A percentile compares a stretch with the other conserved stretches of the same genome.
These are phyloP conservation scores for Ophiocordyceps robertsii DNA, from an alignment of 2,329 filamentous ascomycete species.

Conservation along the genomic window DNA sequence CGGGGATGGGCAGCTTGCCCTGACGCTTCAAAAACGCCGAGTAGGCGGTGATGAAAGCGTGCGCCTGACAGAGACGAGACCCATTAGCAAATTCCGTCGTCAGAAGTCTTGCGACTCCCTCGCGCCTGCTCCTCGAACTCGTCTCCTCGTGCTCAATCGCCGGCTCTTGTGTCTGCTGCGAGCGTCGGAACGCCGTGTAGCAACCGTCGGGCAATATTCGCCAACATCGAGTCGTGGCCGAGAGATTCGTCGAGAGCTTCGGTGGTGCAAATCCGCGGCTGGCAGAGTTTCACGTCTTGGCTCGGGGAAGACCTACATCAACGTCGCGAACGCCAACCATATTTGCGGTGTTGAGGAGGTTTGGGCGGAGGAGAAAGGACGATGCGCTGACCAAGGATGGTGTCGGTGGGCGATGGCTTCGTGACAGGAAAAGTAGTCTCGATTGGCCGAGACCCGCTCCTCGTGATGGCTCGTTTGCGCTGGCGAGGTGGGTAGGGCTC, in stretches of 20 bases:
- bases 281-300: not conserved
- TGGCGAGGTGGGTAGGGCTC: not conserved
- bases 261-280: not conserved
- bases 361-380: not conserved
- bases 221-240: not conserved
- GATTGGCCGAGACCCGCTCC: not conserved
- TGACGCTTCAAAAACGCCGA: constrained; percentile 86
- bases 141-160: not conserved
- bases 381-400: constrained; percentile 12
- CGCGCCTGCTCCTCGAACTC: constrained; percentile 49
- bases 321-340: constrained; percentile 80
- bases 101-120: constrained; percentile 62
- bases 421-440: constrained; percentile 2
- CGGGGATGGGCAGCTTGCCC: constrained; percentile 83
- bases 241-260: not conserved
- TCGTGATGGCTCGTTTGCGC: constrained; percentile 1
- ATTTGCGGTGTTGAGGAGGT: constrained; percentile 41
- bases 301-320: constrained; percentile 48
- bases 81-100: constrained; percentile 64
- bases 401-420: constrained; percentile 15
- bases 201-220: not conserved
- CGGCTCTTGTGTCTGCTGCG: not conserved
- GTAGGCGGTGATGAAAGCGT: constrained; percentile 82
- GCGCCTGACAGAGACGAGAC: constrained; percentile 45
- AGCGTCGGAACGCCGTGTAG: not conserved